A percentile compares a stretch with the other conserved stretches of the same genome.
Evolutionary conservation across 345 rosid genomes (phyloP).

Genomic region (Alliaria petiolata): DNA sequence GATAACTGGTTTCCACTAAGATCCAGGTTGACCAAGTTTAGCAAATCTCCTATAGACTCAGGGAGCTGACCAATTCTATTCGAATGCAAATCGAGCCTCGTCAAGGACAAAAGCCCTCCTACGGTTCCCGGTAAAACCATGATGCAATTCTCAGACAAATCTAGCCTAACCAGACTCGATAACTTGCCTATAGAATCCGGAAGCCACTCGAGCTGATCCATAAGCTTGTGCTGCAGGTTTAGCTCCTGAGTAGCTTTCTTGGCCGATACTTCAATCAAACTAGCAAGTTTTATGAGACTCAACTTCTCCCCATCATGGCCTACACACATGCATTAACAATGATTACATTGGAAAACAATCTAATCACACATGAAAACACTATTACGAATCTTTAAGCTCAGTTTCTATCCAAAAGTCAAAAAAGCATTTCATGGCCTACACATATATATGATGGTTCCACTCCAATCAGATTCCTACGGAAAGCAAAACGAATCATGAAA

Average conservation of each 20-base stretch:
- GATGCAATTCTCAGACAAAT: conserved; percentile 82
- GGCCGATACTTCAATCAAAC: conserved; percentile 78
- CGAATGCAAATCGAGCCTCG: conserved; percentile 71
- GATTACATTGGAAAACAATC: background rate
- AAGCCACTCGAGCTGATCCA: conserved; percentile 89
- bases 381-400: background rate
- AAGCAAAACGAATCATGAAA: conserved; percentile 1
- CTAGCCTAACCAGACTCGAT: conserved; percentile 56
- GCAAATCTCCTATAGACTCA: conserved; percentile 69
- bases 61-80: conserved; percentile 75
- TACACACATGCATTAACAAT: conserved; percentile 24
- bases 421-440: background rate
- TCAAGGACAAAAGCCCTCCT: conserved; percentile 77
- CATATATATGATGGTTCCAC: background rate
- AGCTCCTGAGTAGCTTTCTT: conserved; percentile 83
- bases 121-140: conserved; percentile 60
- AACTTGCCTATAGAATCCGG: conserved; percentile 95
- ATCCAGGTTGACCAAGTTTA: conserved; percentile 59
- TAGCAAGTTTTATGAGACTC: conserved; percentile 89
- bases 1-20: conserved; percentile 74
- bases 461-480: background rate
- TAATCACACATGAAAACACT: background rate
- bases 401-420: background rate
- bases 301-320: conserved; percentile 70
- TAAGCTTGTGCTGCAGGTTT: conserved; percentile 73